Base-by-base conservation (phyloP, 2,329 filamentous ascomycete species). In the Aspergillus brasiliensis region DNA sequence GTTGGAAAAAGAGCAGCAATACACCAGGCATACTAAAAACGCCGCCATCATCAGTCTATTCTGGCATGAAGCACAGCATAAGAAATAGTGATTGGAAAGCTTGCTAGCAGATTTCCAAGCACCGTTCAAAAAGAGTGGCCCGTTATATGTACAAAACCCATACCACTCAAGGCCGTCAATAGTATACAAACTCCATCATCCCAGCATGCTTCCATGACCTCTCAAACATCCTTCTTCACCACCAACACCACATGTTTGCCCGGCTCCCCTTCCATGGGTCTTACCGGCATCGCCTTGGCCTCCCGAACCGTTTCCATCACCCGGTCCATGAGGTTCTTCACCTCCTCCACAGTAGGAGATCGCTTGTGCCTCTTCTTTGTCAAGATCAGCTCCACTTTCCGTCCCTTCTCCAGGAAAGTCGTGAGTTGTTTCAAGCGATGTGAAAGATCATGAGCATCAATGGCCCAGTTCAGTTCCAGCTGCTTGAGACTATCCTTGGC, bases 381-480 rank as follows among this genome's bases (percentile, higher is more conserved):
- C 51, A 97, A 69, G 56, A 89, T 69, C 10, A 97, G 71, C 72
- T 95, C 89, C 19, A 97, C 91, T 71, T 83, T 87, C 72, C 85
- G 83, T 1, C 92, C 92, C 74, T 91, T 91, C 8, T 74, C 79
- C 71, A 97, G 72, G 72, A 97, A 97, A 56, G 79, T 82, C 62
- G 77, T 77, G 69, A 94, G 74, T 77, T 87, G 86, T 69, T 84
- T 84, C 74, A 95, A 73, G 71, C 88, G 85, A 73, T 91, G 88
- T n/a, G 78, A 78, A 55, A 97, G 75, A 78, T 97, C 93, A 71
- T 94, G 85, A 11, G 76, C 71, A 62, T 87, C 88, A 69, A 96
- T 96, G 34, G 89, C 88, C 93, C 93, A 98, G 75, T 92, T 94
- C 68, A 98, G 68, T 78, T 97, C 93, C n/a, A 97, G 75, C 71